Percentiles rank a stretch among this genome's conserved stretches.
phyloP scores from a whole-genome alignment of 495 filamentous ascomycete genomes.

The Stereocaulon alpinum region DNA sequence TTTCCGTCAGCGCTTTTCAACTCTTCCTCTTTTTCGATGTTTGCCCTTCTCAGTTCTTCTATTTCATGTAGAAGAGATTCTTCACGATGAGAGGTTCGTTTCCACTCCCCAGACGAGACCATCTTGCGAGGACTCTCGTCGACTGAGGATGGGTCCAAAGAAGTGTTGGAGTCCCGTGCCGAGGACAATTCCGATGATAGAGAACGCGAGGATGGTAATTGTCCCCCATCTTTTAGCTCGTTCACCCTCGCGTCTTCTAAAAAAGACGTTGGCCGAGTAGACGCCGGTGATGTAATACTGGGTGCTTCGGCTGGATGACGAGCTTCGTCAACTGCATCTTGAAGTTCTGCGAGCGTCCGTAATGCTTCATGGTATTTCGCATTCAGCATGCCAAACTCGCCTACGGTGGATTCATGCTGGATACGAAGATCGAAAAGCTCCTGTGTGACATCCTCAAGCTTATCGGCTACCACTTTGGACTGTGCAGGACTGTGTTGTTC shows the following conservation, averaged over 20 bases:
- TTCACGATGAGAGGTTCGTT: conserved; percentile 26
- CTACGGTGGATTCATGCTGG: conserved; percentile 76
- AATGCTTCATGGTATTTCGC: conserved; percentile 87
- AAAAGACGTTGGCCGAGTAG: conserved; percentile 74
- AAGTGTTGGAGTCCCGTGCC: conserved; percentile 70
- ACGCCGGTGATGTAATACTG: conserved; percentile 46
- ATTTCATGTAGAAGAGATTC: conserved; percentile 45
- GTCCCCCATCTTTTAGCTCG: conserved; percentile 64
- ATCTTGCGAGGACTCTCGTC: conserved; percentile 35
- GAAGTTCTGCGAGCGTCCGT: conserved; percentile 66
- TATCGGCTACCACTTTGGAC: conserved; percentile 77
- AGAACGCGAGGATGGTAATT: conserved; percentile 82
- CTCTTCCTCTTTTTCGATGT: neutral
- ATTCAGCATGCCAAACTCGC: conserved; percentile 71
- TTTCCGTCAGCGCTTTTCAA: conserved; percentile 61
- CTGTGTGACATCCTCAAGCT: conserved; percentile 82
- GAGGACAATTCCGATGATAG: conserved; percentile 95
- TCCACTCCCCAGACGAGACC: conserved; percentile 23
- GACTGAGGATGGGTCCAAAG: conserved; percentile 53
- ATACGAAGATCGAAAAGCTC: conserved; percentile 85
- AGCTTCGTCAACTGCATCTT: conserved; percentile 77
- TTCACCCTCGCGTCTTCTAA: conserved; percentile 74
- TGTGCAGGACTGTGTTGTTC: conserved; percentile 63
- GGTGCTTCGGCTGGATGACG: conserved; percentile 50
- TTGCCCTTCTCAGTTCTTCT: conserved; percentile 34